A percentile compares a stretch with the other conserved stretches of the same genome.
Conservation (phyloP, 768 basidiomycete species). For the Pulveroboletus frians region DNA sequence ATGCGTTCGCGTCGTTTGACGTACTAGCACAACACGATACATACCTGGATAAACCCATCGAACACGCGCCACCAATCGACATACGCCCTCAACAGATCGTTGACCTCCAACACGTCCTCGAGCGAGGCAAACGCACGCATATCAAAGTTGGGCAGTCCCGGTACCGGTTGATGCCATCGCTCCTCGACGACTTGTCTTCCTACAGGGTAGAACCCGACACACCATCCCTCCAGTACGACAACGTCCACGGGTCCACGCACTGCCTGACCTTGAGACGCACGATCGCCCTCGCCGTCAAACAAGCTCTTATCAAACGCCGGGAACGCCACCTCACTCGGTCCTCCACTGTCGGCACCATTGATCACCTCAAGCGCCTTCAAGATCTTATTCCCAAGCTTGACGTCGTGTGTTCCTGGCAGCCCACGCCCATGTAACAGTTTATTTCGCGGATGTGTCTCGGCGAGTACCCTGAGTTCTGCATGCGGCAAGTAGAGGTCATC, state of each 20-base stretch:
- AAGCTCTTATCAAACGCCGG: slow-evolving; percentile 89
- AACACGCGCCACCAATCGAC: slow-evolving; percentile 64
- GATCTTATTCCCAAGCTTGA: slow-evolving; percentile 53
- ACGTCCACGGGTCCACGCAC: slow-evolving; percentile 62
- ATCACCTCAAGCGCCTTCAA: slow-evolving; percentile 46
- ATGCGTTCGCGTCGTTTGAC: neutral
- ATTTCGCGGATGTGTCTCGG: slow-evolving; percentile 48
- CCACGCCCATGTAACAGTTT: slow-evolving; percentile 76
- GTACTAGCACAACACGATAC: neutral
- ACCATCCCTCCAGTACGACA: slow-evolving; percentile 95
- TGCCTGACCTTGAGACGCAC: slow-evolving; percentile 40
- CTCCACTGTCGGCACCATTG: slow-evolving; percentile 20
- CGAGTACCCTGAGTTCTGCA: slow-evolving; percentile 50
- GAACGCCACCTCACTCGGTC: slow-evolving; percentile 38
- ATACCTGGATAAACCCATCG: slow-evolving; percentile 68
- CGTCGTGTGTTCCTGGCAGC: slow-evolving; percentile 89
- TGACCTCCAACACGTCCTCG: slow-evolving; percentile 57
- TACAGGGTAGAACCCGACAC: slow-evolving; percentile 78
- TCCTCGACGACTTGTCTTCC: slow-evolving; percentile 42
- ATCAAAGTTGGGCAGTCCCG: slow-evolving; percentile 28
- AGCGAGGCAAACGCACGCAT: slow-evolving; percentile 38
- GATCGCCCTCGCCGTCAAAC: slow-evolving; percentile 79
- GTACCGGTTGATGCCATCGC: slow-evolving; percentile 41
- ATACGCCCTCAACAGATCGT: slow-evolving; percentile 58
- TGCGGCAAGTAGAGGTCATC: slow-evolving; percentile 88